Base-by-base conservation (phyloP, 1,284 basidiomycete genomes). In the Retiboletus fuscus region DNA sequence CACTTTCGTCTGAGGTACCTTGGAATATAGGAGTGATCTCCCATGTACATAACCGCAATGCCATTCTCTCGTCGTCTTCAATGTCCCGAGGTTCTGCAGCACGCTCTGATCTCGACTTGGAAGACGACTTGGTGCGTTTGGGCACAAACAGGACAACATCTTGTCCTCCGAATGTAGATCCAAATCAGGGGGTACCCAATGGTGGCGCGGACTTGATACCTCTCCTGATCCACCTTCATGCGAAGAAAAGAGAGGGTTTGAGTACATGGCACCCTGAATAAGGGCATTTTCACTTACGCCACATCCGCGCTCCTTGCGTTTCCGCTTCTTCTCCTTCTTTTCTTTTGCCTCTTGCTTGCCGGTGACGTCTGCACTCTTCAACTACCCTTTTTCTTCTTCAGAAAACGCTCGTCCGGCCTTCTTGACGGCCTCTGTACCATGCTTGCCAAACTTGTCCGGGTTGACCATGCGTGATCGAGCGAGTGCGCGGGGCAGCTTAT, bases 291-390 rank as follows among this genome's bases (percentile, higher is more conserved):
- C 57, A 84, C 87, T 76, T 74, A 90, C 91, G 74, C 79, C 84
- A 70, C 84, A 85, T 77, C 91, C 93, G 49, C 87, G 88, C 76
- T 97, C 95, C 71, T 93, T 90, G 79, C 95, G 92, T 86, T 97
- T 98, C 77, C 95, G 85, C 83, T 95, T 97, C 86, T 93, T 95
- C 83, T 96, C 95, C 73, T 89, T 86, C 88, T 96, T 96, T 81
- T 94, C 95, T 81, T 90, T 92, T 30, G 95, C 96, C 75, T 95
- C 91, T 71, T 91, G 89, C 83, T 93, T 93, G 85, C 97, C 96
- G 67, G 85, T 74, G 69, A 92, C 87, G 84, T 96, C 95, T 53
- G 88, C 90, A 66, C 88, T 86, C 79, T 85, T 89, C 89, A 96
- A 87, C 85, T 88, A 91, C 69, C 86, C 87, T 72, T 91, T 86